Conservation (phyloP, 2,329 filamentous ascomycete species). For the Fulvia fulva region DNA sequence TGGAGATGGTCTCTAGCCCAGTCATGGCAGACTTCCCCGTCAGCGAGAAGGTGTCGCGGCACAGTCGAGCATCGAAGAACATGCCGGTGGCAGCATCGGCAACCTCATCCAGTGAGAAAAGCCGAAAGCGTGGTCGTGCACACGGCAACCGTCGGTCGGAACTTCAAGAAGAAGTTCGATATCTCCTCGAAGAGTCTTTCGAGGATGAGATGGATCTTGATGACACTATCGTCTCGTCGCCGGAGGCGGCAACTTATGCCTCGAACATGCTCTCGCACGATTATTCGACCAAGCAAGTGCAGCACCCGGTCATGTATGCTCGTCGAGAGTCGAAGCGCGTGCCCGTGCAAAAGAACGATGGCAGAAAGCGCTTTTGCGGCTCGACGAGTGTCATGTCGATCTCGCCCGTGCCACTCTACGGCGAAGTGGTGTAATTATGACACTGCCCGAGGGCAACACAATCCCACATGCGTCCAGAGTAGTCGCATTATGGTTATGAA, state of each 20-base stretch:
- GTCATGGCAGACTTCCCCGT: conserved; percentile 30
- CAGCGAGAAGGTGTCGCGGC: conserved; percentile 30
- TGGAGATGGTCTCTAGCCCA: conserved; percentile 30
- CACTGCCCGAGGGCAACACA: not conserved
- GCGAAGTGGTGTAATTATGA: conserved; percentile 17
- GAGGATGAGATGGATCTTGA: conserved; percentile 28
- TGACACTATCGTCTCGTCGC: conserved; percentile 23
- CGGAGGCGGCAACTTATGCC: conserved; percentile 25
- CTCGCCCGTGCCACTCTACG: conserved; percentile 24
- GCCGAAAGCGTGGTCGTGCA: conserved; percentile 32
- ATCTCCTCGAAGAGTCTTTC: conserved; percentile 29
- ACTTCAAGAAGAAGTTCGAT: conserved; percentile 35
- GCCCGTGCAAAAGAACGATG: conserved; percentile 30
- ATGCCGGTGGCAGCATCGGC: conserved; percentile 15
- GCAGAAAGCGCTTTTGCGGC: conserved; percentile 34
- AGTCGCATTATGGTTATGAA: not conserved
- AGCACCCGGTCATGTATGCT: conserved; percentile 23
- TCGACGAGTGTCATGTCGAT: conserved; percentile 24
- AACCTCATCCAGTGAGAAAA: conserved; percentile 18
- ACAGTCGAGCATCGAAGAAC: conserved; percentile 28
- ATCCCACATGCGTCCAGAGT: not conserved
- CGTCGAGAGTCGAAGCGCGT: conserved; percentile 22
- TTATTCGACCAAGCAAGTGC: conserved; percentile 22
- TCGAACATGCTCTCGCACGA: conserved; percentile 24
- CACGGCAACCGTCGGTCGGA: conserved; percentile 30